Evolutionary conservation across 2,329 filamentous ascomycete species (phyloP).

Genomic region (Pseudopithomyces chartarum): DNA sequence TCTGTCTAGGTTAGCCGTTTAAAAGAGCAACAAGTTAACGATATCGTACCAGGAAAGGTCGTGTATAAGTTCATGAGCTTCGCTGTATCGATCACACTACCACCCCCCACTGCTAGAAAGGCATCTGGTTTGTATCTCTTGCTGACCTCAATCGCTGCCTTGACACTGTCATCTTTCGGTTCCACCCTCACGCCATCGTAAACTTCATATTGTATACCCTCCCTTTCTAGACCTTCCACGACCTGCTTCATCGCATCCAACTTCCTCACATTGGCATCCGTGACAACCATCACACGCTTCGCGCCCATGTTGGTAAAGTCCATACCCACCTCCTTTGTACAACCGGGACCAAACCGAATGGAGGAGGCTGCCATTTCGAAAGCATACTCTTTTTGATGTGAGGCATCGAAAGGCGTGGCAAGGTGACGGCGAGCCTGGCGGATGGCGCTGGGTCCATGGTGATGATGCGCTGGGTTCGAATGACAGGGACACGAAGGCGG

Average conservation of each 20-base stretch:
- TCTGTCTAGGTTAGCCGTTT: constrained; percentile 51
- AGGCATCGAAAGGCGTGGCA: constrained; percentile 76
- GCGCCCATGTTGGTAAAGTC: constrained; percentile 91
- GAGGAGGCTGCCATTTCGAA: constrained; percentile 98
- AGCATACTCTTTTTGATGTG: constrained; percentile 88
- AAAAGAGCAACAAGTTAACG: background rate
- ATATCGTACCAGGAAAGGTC: constrained; percentile 65
- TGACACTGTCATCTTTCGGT: constrained; percentile 92
- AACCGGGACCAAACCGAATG: constrained; percentile 91
- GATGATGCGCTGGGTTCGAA: constrained; percentile 80
- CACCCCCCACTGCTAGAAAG: constrained; percentile 88
- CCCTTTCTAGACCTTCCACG: constrained; percentile 74
- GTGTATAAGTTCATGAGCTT: constrained; percentile 99
- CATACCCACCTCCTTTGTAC: constrained; percentile 97
- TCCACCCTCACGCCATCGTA: constrained; percentile 83
- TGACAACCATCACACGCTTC: constrained; percentile 88
- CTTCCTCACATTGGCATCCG: constrained; percentile 79
- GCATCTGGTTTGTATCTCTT: constrained; percentile 83
- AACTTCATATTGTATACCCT: constrained; percentile 80
- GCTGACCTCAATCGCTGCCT: constrained; percentile 85
- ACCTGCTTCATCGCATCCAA: constrained; percentile 91
- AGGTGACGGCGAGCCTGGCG: constrained; percentile 63
- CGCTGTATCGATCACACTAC: constrained; percentile 96
- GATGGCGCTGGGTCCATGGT: constrained; percentile 53
- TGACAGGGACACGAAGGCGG: constrained; percentile 95